These are phyloP conservation scores for Pseudogymnoascus sp. DNA, from an alignment of 2,329 filamentous ascomycete species.

Conservation along the genomic window DNA sequence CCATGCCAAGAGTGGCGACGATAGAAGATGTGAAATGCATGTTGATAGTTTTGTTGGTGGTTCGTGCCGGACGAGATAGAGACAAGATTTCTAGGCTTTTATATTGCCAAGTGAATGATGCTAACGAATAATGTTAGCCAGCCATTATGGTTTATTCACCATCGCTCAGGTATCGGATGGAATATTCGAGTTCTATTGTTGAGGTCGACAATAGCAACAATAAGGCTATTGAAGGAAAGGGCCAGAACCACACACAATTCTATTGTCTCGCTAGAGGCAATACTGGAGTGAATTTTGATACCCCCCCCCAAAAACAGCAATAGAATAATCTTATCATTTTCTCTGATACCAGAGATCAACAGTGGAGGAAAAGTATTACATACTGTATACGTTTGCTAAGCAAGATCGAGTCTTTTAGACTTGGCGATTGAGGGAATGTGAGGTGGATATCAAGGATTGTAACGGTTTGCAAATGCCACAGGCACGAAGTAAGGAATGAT, in stretches of 20 bases:
- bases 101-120: constrained; percentile 5
- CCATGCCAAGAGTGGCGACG: constrained; percentile 48
- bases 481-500: constrained; percentile 7
- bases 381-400: not conserved
- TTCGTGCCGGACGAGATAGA: constrained; percentile 10
- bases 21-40: constrained; percentile 46
- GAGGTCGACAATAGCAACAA: not conserved
- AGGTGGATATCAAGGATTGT: constrained; percentile 1
- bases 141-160: not conserved
- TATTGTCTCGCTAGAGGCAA: constrained; percentile 1
- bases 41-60: constrained; percentile 19
- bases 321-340: not conserved
- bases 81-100: constrained; percentile 9
- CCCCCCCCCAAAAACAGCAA: not conserved
- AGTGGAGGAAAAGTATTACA: not conserved
- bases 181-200: constrained; percentile 5
- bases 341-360: not conserved
- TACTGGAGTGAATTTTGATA: not conserved
- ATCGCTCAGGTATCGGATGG: not conserved
- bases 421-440: constrained; percentile 9
- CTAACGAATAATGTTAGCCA: constrained; percentile 5
- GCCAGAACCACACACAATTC: not conserved
- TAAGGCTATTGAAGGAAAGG: not conserved
- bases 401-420: constrained; percentile 1
- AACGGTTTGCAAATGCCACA: constrained; percentile 6